Conservation (phyloP, 257 asterid species). For the Fraxinus quadrangulata region DNA sequence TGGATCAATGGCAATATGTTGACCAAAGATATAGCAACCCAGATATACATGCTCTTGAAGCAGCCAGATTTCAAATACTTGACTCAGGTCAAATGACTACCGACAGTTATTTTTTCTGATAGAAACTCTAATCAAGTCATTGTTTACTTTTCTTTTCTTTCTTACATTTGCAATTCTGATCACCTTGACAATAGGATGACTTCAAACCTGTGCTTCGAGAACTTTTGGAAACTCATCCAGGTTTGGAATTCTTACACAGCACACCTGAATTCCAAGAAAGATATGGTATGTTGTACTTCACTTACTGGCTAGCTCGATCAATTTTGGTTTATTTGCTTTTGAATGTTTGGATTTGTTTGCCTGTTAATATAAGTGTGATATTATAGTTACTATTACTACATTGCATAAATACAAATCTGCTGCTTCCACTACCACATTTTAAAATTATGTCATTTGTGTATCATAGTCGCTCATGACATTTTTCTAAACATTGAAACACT, state of each 20-base stretch:
- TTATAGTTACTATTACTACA: background rate
- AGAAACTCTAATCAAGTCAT: slow-evolving; percentile 11
- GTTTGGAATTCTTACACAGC: slow-evolving; percentile 94
- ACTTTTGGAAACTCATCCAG: slow-evolving; percentile 96
- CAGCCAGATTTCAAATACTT: slow-evolving; percentile 75
- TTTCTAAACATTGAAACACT: slow-evolving; percentile 14
- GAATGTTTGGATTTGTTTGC: background rate
- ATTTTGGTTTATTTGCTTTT: slow-evolving; percentile 13
- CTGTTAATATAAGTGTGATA: background rate
- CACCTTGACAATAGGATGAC: slow-evolving; percentile 63
- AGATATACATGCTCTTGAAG: slow-evolving; percentile 78
- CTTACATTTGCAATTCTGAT: slow-evolving; percentile 19
- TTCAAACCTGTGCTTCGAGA: slow-evolving; percentile 94
- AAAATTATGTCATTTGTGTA: slow-evolving; percentile 2
- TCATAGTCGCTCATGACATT: background rate
- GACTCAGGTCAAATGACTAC: slow-evolving; percentile 57
- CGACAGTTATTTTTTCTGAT: background rate
- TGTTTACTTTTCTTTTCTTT: slow-evolving; percentile 24
- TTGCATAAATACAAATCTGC: background rate
- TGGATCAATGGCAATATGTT: slow-evolving; percentile 89
- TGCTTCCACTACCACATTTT: slow-evolving; percentile 8
- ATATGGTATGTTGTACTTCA: slow-evolving; percentile 65
- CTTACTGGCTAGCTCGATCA: background rate
- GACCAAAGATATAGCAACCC: slow-evolving; percentile 82
- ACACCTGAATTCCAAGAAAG: slow-evolving; percentile 99